Conservation (phyloP, 441 rosid genomes). For the Mallotus japonicus region DNA sequence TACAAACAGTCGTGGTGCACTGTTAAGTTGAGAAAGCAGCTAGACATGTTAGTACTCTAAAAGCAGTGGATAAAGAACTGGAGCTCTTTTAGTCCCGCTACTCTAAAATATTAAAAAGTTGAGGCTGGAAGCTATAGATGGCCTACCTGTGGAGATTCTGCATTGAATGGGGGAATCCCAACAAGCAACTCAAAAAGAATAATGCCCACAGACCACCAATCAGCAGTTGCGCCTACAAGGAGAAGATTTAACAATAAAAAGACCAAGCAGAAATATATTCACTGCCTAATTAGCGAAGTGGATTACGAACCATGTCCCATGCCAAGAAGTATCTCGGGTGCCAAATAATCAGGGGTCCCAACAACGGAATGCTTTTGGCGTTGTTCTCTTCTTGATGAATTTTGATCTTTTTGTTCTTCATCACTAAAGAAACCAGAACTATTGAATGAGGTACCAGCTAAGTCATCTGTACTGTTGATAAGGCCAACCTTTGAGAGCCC, state of each 20-base stretch:
- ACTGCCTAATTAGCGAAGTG: slow-evolving; percentile 14
- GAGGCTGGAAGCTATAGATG: neutral
- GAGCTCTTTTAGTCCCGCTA: neutral
- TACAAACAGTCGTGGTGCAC: neutral
- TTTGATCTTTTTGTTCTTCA: slow-evolving; percentile 47
- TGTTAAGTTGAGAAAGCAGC: neutral
- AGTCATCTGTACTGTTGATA: slow-evolving; percentile 94
- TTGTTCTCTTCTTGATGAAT: slow-evolving; percentile 49
- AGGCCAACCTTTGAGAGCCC: slow-evolving; percentile 99
- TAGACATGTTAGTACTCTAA: neutral
- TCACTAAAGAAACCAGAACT: slow-evolving; percentile 53
- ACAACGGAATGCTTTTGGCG: slow-evolving; percentile 74
- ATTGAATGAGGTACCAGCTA: slow-evolving; percentile 68
- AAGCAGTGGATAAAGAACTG: neutral
- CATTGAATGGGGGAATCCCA: slow-evolving; percentile 95
- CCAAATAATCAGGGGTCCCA: slow-evolving; percentile 98
- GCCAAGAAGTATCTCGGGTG: slow-evolving; percentile 99
- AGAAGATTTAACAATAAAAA: slow-evolving; percentile 22
- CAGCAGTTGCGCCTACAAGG: slow-evolving; percentile 80
- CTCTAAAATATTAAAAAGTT: neutral
- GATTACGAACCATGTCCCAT: slow-evolving; percentile 81
- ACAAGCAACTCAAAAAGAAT: slow-evolving; percentile 92
- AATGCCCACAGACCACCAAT: slow-evolving; percentile 99
- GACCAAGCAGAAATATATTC: slow-evolving; percentile 10
- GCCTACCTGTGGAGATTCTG: slow-evolving; percentile 82